Evolutionary conservation across 2,329 filamentous ascomycete genomes (phyloP), one percentile per base, ranked within the genome.

Genomic region (Trichothecium sympodiale): DNA sequence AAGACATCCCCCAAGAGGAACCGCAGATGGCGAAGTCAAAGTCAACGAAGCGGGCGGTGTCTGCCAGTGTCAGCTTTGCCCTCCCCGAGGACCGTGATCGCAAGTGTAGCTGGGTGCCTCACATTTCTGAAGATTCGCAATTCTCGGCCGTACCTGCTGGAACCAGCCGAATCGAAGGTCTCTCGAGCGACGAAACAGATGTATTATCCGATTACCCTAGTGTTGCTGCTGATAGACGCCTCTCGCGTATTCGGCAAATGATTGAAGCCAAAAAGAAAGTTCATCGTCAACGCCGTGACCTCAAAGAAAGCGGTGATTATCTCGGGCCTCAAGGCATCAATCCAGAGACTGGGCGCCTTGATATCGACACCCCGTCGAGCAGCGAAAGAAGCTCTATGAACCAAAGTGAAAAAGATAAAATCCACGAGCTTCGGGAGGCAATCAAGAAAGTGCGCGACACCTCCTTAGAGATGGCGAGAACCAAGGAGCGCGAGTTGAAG

Each of bases 271-370:
- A 54, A 35, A 48, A 42, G 28, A 50, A 56, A 31, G 41, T 49
- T 27, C 51, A 56, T 3, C 44, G 46, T 6, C 54, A 60, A 26
- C 61, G 71, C 5, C 59, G 60, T 31, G 61, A 50, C 29, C 56
- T 75, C 36, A 70, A 66, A 41, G 61, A 67, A 36, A 73, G 67
- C 36, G 70, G 71, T 4, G 73, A 78, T 47, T 77, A 65, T 46
- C 60, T 77, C 0, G 72, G 71, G 2, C 67, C 76, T 2, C 70
- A 74, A 39, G 73, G 73, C 4, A 58, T 70, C 36, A 76, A 77
- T 45, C 73, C 73, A 0, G 54, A 61, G 29, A 76, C 74, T 1
- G 70, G 74, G 5, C 56, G 65, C 41, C 62, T 66, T 33, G 65
- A 74, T 38, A 51, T 67, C 12, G 53, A 72, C 27, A 71, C 67